Evolutionary conservation across 495 filamentous ascomycete species (phyloP), one percentile per base, ranked within the genome.

Genomic region (Jackrogersella multiformis): DNA sequence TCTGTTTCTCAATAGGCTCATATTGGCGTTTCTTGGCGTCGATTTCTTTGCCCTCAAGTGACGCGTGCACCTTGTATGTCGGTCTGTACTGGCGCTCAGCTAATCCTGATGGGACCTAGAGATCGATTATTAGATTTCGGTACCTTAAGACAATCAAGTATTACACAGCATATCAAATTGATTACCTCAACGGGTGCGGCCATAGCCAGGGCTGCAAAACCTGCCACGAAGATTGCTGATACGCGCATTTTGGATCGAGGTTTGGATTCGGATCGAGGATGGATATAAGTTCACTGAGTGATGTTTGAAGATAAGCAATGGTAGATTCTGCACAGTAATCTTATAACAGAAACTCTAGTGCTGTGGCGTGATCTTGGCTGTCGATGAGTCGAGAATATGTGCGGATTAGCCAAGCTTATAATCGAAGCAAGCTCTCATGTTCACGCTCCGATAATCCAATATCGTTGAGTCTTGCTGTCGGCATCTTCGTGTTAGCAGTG

Each of bases 121-220:
- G 18, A 16, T 42, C 10, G 18, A 18, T 10, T 13, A 9, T 68
- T 41, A 68, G 46, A 36, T 30, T n/a, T 56, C 10, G 38, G 28
- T n/a, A 30, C 4, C 24, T 18, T 7, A n/a, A n/a, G n/a, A n/a
- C n/a, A n/a, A n/a, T n/a, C n/a, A 44, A 6, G 34, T 8, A 51
- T 15, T 10, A 1, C 5, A 35, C 10, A 5, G 16, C 4, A 44
- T 4, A 5, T 35, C 6, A 23, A 18, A 1, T 0, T 58, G n/a
- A n/a, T n/a, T 59, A 69, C 59, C 53, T 69, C 59, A 30, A 64
- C 18, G 7, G 66, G 66, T 10, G 54, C 66, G 24, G 66, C 66
- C 13, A 64, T n/a, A 9, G 66, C 54, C n/a, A 69, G 46, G 41
- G 66, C 55, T 26, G 41, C 54, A 0, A 69, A 28, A 45, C 59